Evolutionary conservation across 495 filamentous ascomycete genomes (phyloP), one percentile per base, ranked within the genome.

Genomic region (Astrocystis sublimbata): DNA sequence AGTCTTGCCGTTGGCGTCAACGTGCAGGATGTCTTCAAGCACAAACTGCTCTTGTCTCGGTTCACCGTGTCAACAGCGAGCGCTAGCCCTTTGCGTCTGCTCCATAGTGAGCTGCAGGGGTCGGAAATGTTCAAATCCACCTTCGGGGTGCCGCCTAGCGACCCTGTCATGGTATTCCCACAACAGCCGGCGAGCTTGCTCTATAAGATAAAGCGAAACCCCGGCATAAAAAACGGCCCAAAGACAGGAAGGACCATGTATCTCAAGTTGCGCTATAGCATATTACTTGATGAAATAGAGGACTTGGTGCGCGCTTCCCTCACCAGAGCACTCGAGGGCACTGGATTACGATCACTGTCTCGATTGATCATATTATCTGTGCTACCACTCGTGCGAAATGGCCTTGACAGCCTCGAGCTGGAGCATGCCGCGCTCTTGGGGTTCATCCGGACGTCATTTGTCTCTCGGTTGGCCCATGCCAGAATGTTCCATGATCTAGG

Each of bases 1-100:
- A 76, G 84, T 17, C 78, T 98, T 10, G 91, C 91, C 0, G 83
- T 99, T 40, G 92, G 92, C 17, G 93, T 99, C 62, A 97, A 98
- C 64, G 93, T 99, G 40, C 92, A 97, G 67, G 96, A 99, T 65
- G 85, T 92, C 38, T 99, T 99, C 81, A 96, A 96, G 71, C 83
- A 90, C 53, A 76, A 86, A 30, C 79, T 86, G 1, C 81, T 98
- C 0, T 94, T 93, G 66, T 97, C 93, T 0, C 86, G 87, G 51
- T 98, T 98, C 70, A 94, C 89, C 15, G 86, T 98, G 41, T 90
- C 89, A 30, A 89, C 93, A 4, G 87, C 92, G 3, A 89, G 77
- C 60, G 67, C 83, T 54, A 84, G 88, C 50, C 94, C 94, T 1
- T 74, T 97, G 8, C 83, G 90, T 35, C 76, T 98, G 24, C 78